A percentile compares a stretch with the other conserved stretches of the same genome.
These are phyloP conservation scores for Bisporella sp. DNA, from an alignment of 2,329 filamentous ascomycete species.

Conservation along the genomic window DNA sequence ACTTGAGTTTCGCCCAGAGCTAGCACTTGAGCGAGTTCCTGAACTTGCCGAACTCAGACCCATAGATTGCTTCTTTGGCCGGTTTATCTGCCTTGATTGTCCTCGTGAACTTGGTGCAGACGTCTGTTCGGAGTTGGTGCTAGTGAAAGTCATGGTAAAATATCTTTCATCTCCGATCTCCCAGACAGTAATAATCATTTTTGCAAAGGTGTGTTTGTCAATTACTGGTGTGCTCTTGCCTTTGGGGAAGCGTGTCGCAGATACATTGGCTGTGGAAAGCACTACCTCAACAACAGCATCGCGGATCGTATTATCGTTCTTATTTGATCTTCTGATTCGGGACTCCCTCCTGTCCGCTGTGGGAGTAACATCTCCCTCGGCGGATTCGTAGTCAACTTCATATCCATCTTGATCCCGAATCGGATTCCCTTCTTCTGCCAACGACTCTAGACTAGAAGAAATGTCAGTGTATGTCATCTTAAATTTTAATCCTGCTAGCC, in stretches of 20 bases:
- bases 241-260: conserved; percentile 8
- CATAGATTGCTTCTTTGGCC: conserved; percentile 2
- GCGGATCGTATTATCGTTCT: conserved; percentile 36
- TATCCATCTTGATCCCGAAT: conserved; percentile 1
- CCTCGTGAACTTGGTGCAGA: conserved; percentile 18
- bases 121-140: conserved; percentile 36
- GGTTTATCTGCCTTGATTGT: conserved; percentile 13
- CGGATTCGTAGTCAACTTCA: conserved; percentile 6
- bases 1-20: neutral
- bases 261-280: conserved; percentile 37
- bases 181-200: conserved; percentile 74
- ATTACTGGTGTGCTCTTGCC: neutral
- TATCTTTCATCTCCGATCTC: conserved; percentile 60
- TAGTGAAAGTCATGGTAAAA: conserved; percentile 71
- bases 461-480: conserved; percentile 22
- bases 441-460: conserved; percentile 42
- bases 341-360: conserved; percentile 24
- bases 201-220: conserved; percentile 46
- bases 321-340: conserved; percentile 8
- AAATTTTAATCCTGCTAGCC: too few species aligned
- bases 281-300: conserved; percentile 64
- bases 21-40: conserved; percentile 1
- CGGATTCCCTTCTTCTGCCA: conserved; percentile 13
- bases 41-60: neutral
- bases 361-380: conserved; percentile 28